Base-by-base conservation (phyloP, 345 rosid genomes). In the Geranium brycei region DNA sequence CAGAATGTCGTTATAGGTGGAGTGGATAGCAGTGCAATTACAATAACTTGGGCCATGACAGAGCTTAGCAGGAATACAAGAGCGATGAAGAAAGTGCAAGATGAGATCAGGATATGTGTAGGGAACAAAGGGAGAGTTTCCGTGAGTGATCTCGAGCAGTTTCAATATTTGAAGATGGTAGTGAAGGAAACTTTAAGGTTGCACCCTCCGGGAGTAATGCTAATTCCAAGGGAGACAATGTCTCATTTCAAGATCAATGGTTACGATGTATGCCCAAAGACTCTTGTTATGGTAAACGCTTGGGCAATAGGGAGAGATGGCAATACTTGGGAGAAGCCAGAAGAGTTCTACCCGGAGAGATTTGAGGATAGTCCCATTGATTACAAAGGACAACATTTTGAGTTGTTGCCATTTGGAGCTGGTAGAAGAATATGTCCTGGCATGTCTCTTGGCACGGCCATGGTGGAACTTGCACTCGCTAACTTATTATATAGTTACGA, bases 41-140 rank as follows among this genome's bases (percentile, higher is more conserved):
- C 76, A 0, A 60, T 84, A 61, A 61, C 57, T 16, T 86, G 95
- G 95, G 83, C 89, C 15, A 78, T 88, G 83, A 63, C 96, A 18
- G 91, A 85, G 74, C 70, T 88, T 0, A 23, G 41, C 0, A 76
- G 68, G 68, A 75, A 68, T 10, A 83, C 85, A 53, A 72, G 71
- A 64, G 62, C 77, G 55, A 79, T 86, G 90, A 73, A 80, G 66
- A 88, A 78, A 80, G 87, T 74, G 12, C 90, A 83, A 64, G 77
- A 74, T 0, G 87, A 85, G 64, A 63, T 87, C 13, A 65, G 91
- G 77, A 73, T 61, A 19, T 16, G 56, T 10, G 58, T 79, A 23
- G 77, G 82, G 13, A 72, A 71, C 3, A 80, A 66, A 72, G 73
- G 60, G 38, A 77, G 32, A 67, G 82, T 71, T 30, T 69, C 38